Base-by-base conservation (phyloP, 805 yeast genomes). In the Ogataea allantospora region DNA sequence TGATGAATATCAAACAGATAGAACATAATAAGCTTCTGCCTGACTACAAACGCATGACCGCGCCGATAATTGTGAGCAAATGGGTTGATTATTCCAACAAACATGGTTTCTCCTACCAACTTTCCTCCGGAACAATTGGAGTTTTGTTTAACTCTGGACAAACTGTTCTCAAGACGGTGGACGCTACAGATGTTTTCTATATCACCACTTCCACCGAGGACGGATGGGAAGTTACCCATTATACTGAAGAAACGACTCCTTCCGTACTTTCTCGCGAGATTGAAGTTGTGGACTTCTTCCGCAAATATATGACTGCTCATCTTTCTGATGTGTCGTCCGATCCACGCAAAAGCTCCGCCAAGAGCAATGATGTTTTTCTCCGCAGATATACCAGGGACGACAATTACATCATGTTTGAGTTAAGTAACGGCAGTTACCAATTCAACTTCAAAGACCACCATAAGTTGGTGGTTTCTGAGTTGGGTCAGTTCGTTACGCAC, bases 41-140 rank as follows among this genome's bases (percentile, higher is more conserved):
- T 23, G 29, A 30, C 44, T 22, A 31, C 27, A 37, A 40, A n/a
- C 26, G 37, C 19, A 34, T 46, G 40, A 73, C 44, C 14, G 71
- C 76, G 46, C 95, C 89, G 9, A 75, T 78, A 13, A 76, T 86
- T 43, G 79, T 91, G 28, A 84, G 95, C 44, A 89, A 91, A 59
- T 93, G 99, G 99, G 98, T 95, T 19, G 99, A 93, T 60, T 93
- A 91, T 60, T 84, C 96, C 18, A 88, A 89, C 65, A 88, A 84
- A 60, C 95, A 91, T 62, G 99, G 99, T 1, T 82, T 93, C 57
- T 86, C 96, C 4, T 93, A 91, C 60, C 96, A 93, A 58, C 67
- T 93, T 40, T 85, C 91, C 14, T 84, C 88, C 30, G 93, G 91
- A 43, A 85, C 84, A 48, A 85, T 88, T 49, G 98, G 97, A 14